Conservation (phyloP, 805 yeast genomes). For the Cyberlindnera galapagoensis region DNA sequence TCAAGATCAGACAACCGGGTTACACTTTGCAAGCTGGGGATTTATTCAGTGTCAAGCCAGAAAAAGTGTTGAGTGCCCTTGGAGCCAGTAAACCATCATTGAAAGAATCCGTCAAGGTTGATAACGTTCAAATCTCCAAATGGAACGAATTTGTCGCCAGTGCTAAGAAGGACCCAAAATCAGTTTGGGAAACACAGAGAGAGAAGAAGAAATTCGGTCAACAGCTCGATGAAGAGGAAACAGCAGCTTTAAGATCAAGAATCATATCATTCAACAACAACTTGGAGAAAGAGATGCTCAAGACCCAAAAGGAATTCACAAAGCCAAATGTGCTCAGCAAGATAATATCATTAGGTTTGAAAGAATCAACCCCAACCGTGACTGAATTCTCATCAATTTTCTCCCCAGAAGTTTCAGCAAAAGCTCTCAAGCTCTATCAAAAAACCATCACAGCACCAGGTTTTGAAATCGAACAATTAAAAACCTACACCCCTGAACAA, state of each 20-base stretch:
- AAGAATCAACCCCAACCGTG: slow-evolving; percentile 10
- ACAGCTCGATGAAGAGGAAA: slow-evolving; percentile 14
- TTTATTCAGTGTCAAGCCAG: slow-evolving; percentile 78
- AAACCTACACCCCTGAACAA: slow-evolving; percentile 9
- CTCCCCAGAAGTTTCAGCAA: slow-evolving; percentile 18
- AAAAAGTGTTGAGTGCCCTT: slow-evolving; percentile 74
- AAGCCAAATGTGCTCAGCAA: slow-evolving; percentile 14
- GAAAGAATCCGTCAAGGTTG: slow-evolving; percentile 59
- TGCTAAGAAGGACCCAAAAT: slow-evolving; percentile 41
- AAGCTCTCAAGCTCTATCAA: slow-evolving; percentile 19
- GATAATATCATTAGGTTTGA: slow-evolving; percentile 14
- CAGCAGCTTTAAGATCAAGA: slow-evolving; percentile 11
- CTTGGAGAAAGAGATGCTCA: slow-evolving; percentile 18
- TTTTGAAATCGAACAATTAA: slow-evolving; percentile 11
- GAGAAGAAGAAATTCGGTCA: slow-evolving; percentile 32
- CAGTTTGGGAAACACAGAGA: slow-evolving; percentile 29
- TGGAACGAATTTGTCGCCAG: slow-evolving; percentile 70
- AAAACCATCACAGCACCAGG: slow-evolving; percentile 12
- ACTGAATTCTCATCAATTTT: slow-evolving; percentile 7
- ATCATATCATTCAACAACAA: slow-evolving; percentile 13
- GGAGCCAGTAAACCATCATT: slow-evolving; percentile 81
- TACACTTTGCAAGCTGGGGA: slow-evolving; percentile 80
- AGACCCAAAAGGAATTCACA: slow-evolving; percentile 17
- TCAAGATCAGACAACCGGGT: slow-evolving; percentile 69
- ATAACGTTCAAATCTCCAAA: slow-evolving; percentile 60